These are phyloP conservation scores for Geotrichum histeridarum DNA, from an alignment of 1,139 yeast species.

Conservation along the genomic window DNA sequence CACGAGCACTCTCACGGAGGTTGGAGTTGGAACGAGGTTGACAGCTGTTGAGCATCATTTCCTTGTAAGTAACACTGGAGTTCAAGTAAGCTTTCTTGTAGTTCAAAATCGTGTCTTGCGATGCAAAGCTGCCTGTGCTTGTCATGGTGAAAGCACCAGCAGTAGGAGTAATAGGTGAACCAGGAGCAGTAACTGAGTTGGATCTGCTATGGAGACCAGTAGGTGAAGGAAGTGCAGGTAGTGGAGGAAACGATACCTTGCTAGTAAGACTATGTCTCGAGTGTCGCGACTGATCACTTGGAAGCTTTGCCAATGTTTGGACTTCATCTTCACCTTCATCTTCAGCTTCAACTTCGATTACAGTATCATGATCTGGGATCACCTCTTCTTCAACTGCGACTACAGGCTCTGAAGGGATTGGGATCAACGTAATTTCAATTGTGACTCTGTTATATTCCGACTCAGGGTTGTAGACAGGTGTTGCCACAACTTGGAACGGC, in stretches of 20 bases:
- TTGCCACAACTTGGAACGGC: not conserved
- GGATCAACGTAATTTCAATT: not conserved
- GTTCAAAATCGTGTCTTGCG: not conserved
- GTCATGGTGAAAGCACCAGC: not conserved
- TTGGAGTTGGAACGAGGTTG: not conserved
- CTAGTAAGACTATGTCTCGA: not conserved
- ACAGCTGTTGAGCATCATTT: slow-evolving; percentile 3
- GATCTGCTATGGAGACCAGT: too few relatives aligned
- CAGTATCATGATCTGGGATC: too few relatives aligned
- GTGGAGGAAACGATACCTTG: not conserved
- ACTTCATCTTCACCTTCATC: too few relatives aligned
- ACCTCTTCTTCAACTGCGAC: not conserved
- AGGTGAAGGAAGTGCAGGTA: too few relatives aligned
- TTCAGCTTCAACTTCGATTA: too few relatives aligned
- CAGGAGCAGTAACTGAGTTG: not conserved
- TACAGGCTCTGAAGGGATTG: not conserved
- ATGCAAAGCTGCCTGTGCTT: not conserved
- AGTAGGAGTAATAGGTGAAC: not conserved
- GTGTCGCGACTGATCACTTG: not conserved
- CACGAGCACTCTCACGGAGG: not conserved
- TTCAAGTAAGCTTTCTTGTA: not conserved
- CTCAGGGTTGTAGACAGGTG: not conserved
- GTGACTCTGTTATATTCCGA: not conserved
- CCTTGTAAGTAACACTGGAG: not conserved
- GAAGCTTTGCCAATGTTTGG: not conserved